Evolutionary conservation across 257 asterid species (phyloP).

Genomic region (Ligustrum vulgare): DNA sequence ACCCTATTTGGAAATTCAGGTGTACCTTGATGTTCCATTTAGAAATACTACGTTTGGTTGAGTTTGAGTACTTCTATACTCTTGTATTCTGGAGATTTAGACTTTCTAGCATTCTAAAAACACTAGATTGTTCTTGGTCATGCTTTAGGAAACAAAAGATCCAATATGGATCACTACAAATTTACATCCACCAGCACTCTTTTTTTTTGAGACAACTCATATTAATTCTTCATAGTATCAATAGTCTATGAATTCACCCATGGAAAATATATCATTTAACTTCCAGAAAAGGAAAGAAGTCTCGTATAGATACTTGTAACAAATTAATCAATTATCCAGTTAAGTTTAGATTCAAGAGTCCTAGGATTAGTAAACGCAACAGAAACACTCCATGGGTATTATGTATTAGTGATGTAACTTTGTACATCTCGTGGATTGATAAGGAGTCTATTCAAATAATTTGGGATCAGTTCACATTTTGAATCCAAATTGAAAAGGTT

Average conservation of each 20-base stretch:
- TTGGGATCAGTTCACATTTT: not conserved
- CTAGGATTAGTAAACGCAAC: not conserved
- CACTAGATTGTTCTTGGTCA: constrained; percentile 8
- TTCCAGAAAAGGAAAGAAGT: constrained; percentile 20
- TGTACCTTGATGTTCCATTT: constrained; percentile 15
- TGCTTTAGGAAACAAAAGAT: constrained; percentile 7
- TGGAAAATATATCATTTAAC: constrained; percentile 7
- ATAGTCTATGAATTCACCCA: constrained; percentile 16
- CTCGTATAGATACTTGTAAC: not conserved
- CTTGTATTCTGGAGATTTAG: constrained; percentile 16
- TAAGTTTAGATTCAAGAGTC: not conserved
- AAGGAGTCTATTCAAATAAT: not conserved
- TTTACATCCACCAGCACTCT: not conserved
- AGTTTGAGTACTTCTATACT: not conserved
- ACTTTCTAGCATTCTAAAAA: constrained; percentile 11
- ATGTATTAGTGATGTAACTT: constrained; percentile 6
- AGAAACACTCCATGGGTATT: not conserved
- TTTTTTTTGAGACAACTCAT: not conserved
- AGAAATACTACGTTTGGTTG: not conserved
- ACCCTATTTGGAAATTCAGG: constrained; percentile 8
- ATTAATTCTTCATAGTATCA: constrained; percentile 11
- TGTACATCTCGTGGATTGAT: constrained; percentile 4
- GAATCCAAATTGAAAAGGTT: constrained; percentile 14
- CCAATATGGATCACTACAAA: not conserved
- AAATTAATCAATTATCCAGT: not conserved